phyloP scores from a whole-genome alignment of 2,329 filamentous ascomycete species.

The Clarireedia hainanense region DNA sequence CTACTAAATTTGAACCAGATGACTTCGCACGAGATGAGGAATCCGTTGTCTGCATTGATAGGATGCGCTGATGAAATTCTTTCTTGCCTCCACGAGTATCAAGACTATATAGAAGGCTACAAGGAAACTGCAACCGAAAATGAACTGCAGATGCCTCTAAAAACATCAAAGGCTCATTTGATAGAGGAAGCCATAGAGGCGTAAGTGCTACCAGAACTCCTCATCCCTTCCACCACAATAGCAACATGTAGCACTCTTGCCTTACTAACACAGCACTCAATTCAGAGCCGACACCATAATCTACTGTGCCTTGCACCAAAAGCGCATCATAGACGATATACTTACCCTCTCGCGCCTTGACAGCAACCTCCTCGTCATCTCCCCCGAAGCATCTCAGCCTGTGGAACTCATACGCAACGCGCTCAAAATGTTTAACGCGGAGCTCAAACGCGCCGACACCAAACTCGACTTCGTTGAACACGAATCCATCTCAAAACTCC shows the following conservation, averaged over 20 bases:
- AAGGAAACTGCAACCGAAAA: too few species aligned
- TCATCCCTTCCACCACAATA: too few species aligned
- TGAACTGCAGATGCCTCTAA: too few species aligned
- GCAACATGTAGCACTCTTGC: too few species aligned
- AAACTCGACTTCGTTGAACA: constrained; percentile 62
- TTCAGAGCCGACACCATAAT: constrained; percentile 63
- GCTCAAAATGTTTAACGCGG: constrained; percentile 72
- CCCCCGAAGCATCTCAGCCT: constrained; percentile 62
- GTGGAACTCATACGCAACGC: constrained; percentile 58
- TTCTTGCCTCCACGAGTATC: constrained; percentile 49
- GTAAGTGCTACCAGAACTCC: too few species aligned
- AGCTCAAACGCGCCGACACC: constrained; percentile 65
- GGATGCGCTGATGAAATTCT: constrained; percentile 58
- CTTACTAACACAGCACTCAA: too few species aligned
- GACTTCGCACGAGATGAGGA: constrained; percentile 66
- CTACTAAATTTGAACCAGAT: constrained; percentile 32
- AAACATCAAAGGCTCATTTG: too few species aligned
- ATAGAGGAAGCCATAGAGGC: too few species aligned
- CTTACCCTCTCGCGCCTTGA: constrained; percentile 63
- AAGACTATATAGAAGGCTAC: too few species aligned
- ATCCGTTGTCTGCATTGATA: constrained; percentile 64
- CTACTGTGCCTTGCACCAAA: constrained; percentile 67
- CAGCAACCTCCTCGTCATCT: constrained; percentile 61
- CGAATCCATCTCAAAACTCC: constrained; percentile 55
- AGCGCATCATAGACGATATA: constrained; percentile 62